Percentiles rank a stretch among this genome's conserved stretches.
Conservation (phyloP, 257 asterid species). For the Ehretia macrophylla region DNA sequence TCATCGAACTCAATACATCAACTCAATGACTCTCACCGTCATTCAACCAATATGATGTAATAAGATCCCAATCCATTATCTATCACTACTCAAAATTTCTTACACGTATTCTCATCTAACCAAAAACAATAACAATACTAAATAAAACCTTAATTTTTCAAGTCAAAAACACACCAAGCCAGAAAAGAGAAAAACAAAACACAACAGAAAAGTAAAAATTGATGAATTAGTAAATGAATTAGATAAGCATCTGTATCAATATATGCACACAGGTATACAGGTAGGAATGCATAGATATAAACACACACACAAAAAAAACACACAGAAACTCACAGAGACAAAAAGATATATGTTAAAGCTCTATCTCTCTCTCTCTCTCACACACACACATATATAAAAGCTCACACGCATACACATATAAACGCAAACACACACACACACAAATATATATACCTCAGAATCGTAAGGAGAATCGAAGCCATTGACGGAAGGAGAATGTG, state of each 20-base stretch:
- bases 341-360: no score
- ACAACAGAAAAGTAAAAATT: no score
- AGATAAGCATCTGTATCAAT: not conserved
- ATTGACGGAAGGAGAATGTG: constrained; percentile 56
- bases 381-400: no score
- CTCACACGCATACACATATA: not conserved
- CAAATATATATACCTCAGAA: constrained; percentile 46
- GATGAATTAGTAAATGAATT: no score
- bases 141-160: not conserved
- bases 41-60: no score
- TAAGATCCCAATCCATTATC: not conserved
- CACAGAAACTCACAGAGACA: no score
- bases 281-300: no score
- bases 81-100: not conserved
- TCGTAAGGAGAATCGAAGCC: constrained; percentile 56
- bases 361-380: no score
- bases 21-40: not conserved
- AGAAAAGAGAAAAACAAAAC: no score
- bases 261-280: no score
- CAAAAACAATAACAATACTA: no score
- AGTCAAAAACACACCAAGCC: not conserved
- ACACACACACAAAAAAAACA: no score
- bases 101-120: not conserved
- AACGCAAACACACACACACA: not conserved
- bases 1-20: not conserved